Conservation (phyloP, 2,329 filamentous ascomycete species). For the Colletotrichum sojae region DNA sequence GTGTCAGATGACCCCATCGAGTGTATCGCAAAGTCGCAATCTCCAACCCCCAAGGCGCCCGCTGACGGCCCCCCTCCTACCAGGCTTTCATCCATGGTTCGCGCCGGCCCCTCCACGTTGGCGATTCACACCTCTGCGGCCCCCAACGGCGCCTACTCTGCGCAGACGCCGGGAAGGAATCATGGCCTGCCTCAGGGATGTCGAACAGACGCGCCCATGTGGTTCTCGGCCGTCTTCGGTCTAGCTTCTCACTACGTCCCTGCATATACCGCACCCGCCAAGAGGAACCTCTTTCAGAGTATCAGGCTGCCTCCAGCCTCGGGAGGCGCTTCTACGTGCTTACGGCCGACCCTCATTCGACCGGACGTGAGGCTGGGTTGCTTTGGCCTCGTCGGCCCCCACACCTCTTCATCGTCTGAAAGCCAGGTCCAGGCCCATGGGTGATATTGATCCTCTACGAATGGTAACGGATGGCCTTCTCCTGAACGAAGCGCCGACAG, state of each 20-base stretch:
- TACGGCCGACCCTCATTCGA: conserved; percentile 21
- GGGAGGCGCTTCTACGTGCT: conserved; percentile 22
- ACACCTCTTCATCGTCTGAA: not conserved
- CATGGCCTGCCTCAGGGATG: not conserved
- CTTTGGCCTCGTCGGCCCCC: conserved; percentile 21
- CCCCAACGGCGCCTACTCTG: conserved; percentile 31
- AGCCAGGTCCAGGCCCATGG: not conserved
- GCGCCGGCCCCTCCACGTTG: conserved; percentile 23
- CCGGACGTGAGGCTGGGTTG: not conserved
- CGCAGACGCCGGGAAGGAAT: conserved; percentile 5
- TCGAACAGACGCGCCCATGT: conserved; percentile 14
- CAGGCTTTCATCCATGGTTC: conserved; percentile 16
- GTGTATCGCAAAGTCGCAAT: conserved; percentile 31
- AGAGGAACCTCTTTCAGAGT: conserved; percentile 10
- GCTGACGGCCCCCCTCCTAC: not conserved
- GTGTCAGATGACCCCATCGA: conserved; percentile 32
- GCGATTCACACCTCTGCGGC: conserved; percentile 27
- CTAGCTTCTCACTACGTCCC: conserved; percentile 18
- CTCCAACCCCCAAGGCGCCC: conserved; percentile 20
- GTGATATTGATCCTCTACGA: conserved; percentile 1
- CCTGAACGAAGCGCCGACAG: conserved; percentile 17
- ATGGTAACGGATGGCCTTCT: not conserved
- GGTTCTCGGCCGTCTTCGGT: conserved; percentile 5
- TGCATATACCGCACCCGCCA: conserved; percentile 2
- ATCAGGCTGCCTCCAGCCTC: conserved; percentile 21